These are phyloP conservation scores for Knoxdaviesia capensis DNA, from an alignment of 2,329 filamentous ascomycete genomes.

Conservation along the genomic window DNA sequence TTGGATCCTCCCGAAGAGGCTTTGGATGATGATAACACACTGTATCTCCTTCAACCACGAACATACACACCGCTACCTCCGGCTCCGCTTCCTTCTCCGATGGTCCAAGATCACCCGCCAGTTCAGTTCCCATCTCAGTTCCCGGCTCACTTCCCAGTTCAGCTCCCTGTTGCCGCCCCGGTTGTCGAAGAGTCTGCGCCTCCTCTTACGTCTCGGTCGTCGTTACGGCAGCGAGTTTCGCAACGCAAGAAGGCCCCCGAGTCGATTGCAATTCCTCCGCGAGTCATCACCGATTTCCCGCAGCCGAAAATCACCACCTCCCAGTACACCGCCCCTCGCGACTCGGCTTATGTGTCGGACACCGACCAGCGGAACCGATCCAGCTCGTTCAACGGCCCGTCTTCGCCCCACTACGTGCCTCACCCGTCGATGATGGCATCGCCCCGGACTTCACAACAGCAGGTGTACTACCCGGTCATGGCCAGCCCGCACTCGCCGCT, in stretches of 20 bases:
- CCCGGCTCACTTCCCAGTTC: too few species aligned
- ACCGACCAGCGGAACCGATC: conserved; percentile 16
- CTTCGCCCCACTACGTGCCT: conserved; percentile 6
- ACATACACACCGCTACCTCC: conserved; percentile 34
- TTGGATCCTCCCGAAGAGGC: background rate
- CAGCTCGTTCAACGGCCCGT: conserved; percentile 12
- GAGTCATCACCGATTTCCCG: conserved; percentile 15
- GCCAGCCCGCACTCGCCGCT: conserved; percentile 43
- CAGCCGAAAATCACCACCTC: conserved; percentile 9
- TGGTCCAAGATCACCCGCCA: conserved; percentile 8
- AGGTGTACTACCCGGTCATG: conserved; percentile 40
- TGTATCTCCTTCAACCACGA: conserved; percentile 34
- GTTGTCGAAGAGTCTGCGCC: conserved; percentile 5
- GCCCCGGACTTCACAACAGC: conserved; percentile 18
- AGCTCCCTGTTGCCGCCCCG: too few species aligned
- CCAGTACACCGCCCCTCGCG: conserved; percentile 11
- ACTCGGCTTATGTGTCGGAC: conserved; percentile 28
- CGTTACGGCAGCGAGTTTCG: conserved; percentile 32
- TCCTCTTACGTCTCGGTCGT: conserved; percentile 16
- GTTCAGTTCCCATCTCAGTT: too few species aligned
- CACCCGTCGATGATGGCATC: conserved; percentile 9
- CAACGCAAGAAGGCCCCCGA: conserved; percentile 29
- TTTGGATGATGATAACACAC: conserved; percentile 14
- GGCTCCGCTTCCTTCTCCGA: conserved; percentile 26
- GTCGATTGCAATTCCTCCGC: conserved; percentile 31